phyloP scores from a whole-genome alignment of 1,284 basidiomycete genomes.

The Ganoderma resinaceum region DNA sequence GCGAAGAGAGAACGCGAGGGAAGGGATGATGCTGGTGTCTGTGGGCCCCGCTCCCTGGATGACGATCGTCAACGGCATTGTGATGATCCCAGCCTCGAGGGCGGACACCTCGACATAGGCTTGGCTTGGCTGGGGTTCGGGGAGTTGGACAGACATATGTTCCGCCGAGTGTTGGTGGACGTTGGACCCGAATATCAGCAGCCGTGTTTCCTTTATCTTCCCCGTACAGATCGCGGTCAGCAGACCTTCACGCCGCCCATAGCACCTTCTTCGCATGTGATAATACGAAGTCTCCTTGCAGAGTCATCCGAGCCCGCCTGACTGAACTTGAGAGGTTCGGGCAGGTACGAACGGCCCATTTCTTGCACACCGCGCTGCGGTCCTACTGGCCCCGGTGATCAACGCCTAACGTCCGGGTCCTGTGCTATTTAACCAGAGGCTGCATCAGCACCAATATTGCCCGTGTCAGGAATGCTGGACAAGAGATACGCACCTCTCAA shows the following conservation, averaged over 20 bases:
- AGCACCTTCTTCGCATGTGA: neutral
- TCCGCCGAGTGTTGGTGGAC: neutral
- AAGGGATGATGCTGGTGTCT: constrained; percentile 41
- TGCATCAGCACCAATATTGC: neutral
- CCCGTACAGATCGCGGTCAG: neutral
- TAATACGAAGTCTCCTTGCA: neutral
- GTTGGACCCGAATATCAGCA: neutral
- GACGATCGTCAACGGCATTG: constrained; percentile 43
- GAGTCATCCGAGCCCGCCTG: neutral
- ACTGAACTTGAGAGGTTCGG: neutral
- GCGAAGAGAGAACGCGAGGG: constrained; percentile 55
- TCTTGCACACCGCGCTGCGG: neutral
- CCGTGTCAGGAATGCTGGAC: neutral
- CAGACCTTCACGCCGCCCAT: neutral
- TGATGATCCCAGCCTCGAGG: constrained; percentile 54
- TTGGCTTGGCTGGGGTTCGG: constrained; percentile 45
- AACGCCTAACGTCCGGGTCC: neutral
- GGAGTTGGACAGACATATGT: constrained; percentile 22
- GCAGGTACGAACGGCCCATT: neutral
- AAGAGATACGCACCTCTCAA: neutral
- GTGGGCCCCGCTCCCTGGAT: constrained; percentile 42
- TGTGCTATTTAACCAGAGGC: neutral
- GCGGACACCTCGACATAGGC: constrained; percentile 56
- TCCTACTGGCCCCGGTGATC: neutral
- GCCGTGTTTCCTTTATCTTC: neutral